Base-by-base conservation (phyloP, 2,329 filamentous ascomycete species). In the Dactylonectria macrodidyma region DNA sequence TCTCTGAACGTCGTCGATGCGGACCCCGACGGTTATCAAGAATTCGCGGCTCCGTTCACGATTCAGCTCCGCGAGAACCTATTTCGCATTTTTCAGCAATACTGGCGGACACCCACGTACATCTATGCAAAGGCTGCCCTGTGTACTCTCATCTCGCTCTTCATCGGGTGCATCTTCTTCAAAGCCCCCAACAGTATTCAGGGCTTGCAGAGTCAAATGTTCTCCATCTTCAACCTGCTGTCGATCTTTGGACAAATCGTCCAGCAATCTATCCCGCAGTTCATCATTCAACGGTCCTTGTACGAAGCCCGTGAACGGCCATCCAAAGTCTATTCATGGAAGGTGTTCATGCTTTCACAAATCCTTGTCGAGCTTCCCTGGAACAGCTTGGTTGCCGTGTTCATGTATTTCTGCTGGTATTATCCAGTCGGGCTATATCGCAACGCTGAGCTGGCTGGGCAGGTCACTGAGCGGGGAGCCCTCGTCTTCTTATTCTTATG, bases 21-120 rank as follows among this genome's bases (percentile, higher is more conserved):
- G 9, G 83, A 84, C 50, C 75, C 81, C 12, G 81, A 79, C 64
- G 80, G 79, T 70, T 93, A 91, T 81, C 87, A 89, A 68, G 93
- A 97, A 79, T 97, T 97, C 68, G 94, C 95, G 2, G 93, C 93
- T 8, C 89, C 92, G 0, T 94, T 96, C 78, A 76, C 72, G 46
- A 76, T 84, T 7, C 95, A 97, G 80, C 83, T 95, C 47, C 83
- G 81, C 63, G 86, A 91, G 76, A 92, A 94, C 63, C 87, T 89
- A 16, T 79, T 87, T 71, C 93, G 95, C 75, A 92, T 95, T 24
- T 96, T 96, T 84, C 89, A 95, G 77, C 94, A 97, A 79, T 97
- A 96, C 87, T 97, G 95, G 94, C 92, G 95, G 67, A 95, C 91
- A 0, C 95, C 95, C 0, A 88, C 90, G 5, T 97, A 97, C 84